phyloP scores from a whole-genome alignment of 2,329 filamentous ascomycete species.

The Alternaria sp. region DNA sequence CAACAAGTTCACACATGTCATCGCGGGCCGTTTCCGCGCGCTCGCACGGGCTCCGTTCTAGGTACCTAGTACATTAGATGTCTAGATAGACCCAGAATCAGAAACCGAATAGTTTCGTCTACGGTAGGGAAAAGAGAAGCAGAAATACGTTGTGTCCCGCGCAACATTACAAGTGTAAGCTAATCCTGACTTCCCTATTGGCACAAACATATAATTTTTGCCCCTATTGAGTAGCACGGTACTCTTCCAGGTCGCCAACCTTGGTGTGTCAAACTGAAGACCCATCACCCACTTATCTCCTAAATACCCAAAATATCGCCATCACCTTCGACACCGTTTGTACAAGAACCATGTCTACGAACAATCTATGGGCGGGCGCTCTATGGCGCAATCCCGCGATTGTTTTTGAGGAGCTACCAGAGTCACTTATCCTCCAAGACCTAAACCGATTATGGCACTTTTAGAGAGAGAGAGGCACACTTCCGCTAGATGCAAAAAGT shows the following conservation, averaged over 20 bases:
- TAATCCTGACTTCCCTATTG: too few relatives aligned
- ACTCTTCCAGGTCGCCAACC: slow-evolving; percentile 15
- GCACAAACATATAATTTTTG: slow-evolving; percentile 1
- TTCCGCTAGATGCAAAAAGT: slow-evolving; percentile 21
- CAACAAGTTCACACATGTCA: not conserved
- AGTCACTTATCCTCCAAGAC: slow-evolving; percentile 21
- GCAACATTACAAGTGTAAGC: too few relatives aligned
- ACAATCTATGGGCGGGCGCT: slow-evolving; percentile 15
- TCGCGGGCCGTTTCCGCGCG: not conserved
- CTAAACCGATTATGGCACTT: slow-evolving; percentile 22
- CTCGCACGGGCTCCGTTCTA: not conserved
- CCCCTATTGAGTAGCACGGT: slow-evolving; percentile 8
- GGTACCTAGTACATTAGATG: not conserved
- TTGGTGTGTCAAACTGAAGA: slow-evolving; percentile 15
- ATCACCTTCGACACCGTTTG: slow-evolving; percentile 7
- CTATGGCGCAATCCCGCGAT: slow-evolving; percentile 21
- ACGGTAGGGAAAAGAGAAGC: too few relatives aligned
- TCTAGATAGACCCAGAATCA: too few relatives aligned
- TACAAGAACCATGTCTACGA: slow-evolving; percentile 13
- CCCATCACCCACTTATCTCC: slow-evolving; percentile 15
- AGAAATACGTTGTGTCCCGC: too few relatives aligned
- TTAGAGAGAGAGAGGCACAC: slow-evolving; percentile 21
- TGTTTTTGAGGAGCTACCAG: slow-evolving; percentile 12
- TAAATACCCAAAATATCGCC: slow-evolving; percentile 12
- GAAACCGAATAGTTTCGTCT: too few relatives aligned